phyloP scores from a whole-genome alignment of 805 yeast genomes.

The Myxozyma sirexii region DNA sequence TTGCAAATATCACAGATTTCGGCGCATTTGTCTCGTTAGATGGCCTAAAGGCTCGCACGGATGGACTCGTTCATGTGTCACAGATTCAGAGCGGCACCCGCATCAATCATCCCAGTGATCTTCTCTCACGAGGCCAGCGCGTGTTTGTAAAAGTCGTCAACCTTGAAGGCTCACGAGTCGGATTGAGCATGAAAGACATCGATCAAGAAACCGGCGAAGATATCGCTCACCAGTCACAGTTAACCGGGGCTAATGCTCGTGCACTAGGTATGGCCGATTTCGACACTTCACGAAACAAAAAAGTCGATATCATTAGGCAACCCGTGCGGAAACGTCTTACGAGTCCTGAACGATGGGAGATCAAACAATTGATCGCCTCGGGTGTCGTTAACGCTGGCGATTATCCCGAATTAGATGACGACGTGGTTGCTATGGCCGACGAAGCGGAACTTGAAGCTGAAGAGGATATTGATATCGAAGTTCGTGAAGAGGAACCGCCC shows the following conservation, averaged over 20 bases:
- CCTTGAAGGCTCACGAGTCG: constrained; percentile 51
- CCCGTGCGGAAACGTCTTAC: constrained; percentile 54
- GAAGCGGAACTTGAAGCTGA: constrained; percentile 46
- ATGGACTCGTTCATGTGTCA: constrained; percentile 79
- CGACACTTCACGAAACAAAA: neutral
- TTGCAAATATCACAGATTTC: constrained; percentile 61
- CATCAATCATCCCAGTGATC: constrained; percentile 60
- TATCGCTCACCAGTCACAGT: constrained; percentile 19
- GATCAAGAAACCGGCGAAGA: constrained; percentile 69
- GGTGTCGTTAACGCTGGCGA: constrained; percentile 72
- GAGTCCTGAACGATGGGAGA: constrained; percentile 91
- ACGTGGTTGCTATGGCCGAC: constrained; percentile 41
- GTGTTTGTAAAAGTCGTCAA: constrained; percentile 65
- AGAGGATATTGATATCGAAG: constrained; percentile 70
- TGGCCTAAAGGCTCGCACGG: constrained; percentile 45
- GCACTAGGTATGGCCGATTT: neutral
- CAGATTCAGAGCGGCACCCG: constrained; percentile 56
- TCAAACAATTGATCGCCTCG: constrained; percentile 76
- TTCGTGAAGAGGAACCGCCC: constrained; percentile 67
- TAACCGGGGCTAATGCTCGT: constrained; percentile 16
- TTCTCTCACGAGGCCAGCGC: constrained; percentile 57
- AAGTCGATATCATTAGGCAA: constrained; percentile 3
- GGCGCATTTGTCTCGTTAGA: constrained; percentile 75
- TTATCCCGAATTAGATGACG: constrained; percentile 63
- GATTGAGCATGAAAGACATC: constrained; percentile 68